Evolutionary conservation across 495 filamentous ascomycete species (phyloP).

Genomic region (Extremus antarcticus): DNA sequence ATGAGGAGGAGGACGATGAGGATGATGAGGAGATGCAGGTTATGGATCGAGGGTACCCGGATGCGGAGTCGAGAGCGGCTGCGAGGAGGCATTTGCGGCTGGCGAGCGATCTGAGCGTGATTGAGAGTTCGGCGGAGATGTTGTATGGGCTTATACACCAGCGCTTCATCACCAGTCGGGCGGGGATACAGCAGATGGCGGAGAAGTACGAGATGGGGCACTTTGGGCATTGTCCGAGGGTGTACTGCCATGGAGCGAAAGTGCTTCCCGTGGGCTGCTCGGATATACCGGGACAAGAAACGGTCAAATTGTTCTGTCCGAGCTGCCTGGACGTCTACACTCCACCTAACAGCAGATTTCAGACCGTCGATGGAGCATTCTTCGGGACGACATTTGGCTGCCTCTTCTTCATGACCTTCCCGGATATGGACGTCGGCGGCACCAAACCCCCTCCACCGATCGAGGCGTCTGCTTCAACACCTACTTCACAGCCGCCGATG

Average conservation of each 20-base stretch:
- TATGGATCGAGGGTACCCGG: slow-evolving; percentile 35
- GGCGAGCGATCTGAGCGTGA: slow-evolving; percentile 82
- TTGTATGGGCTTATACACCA: slow-evolving; percentile 97
- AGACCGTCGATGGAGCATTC: slow-evolving; percentile 95
- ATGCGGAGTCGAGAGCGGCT: slow-evolving; percentile 16
- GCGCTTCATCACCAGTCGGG: slow-evolving; percentile 93
- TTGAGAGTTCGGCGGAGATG: slow-evolving; percentile 93
- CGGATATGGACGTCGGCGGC: slow-evolving; percentile 67
- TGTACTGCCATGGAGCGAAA: slow-evolving; percentile 73
- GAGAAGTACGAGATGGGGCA: slow-evolving; percentile 96
- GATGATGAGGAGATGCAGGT: slow-evolving; percentile 52
- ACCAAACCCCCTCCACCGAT: slow-evolving; percentile 22
- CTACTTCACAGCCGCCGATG: too few relatives aligned
- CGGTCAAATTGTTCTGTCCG: slow-evolving; percentile 96
- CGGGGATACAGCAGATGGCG: slow-evolving; percentile 96
- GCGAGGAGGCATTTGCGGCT: slow-evolving; percentile 77
- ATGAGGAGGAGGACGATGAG: slow-evolving; percentile 57
- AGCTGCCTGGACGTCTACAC: slow-evolving; percentile 95
- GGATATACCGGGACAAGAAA: slow-evolving; percentile 91
- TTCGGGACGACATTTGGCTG: slow-evolving; percentile 92
- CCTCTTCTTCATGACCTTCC: slow-evolving; percentile 97
- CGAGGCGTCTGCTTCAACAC: slow-evolving; percentile 8
- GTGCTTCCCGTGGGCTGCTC: slow-evolving; percentile 87
- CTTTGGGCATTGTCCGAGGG: slow-evolving; percentile 86
- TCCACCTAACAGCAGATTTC: slow-evolving; percentile 92